Base-by-base conservation (phyloP, 805 yeast species). In the Pichia thaimueangensis region DNA sequence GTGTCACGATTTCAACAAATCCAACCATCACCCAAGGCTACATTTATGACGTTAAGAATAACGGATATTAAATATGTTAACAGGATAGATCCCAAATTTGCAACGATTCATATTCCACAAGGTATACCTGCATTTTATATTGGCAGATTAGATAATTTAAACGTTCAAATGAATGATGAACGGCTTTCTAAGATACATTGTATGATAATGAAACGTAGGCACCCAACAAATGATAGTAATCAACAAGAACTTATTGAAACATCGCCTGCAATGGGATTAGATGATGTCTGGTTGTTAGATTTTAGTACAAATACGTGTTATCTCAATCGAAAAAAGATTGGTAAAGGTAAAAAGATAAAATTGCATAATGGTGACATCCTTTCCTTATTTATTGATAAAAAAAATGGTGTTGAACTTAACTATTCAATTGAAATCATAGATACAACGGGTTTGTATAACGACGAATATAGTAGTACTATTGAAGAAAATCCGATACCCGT, bases 161-260 rank as follows among this genome's bases (percentile, higher is more conserved):
- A 84, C 55, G 71, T 76, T 27, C 68, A 67, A 33, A 74, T 86
- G 15, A 66, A 73, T 25, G 96, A 89, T 51, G 82, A 73, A 51
- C 64, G 96, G 35, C 73, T 91, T 53, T 89, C 97, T 2, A 85
- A 87, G 49, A 69, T 81, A 1, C 97, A 93, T 61, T 88, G 96
- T 59, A 64, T 79, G 24, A 67, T 91, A 12, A 53, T 70, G 42
- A 77, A 77, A 53, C 73, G 78, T 45, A 68, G 87, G 45, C 86
- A 82, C 55, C 79, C 79, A 0, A 73, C 77, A 4, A 50, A 54
- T 8, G 49, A 45, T 4, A 22, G 19, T 19, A 23, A 23, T 5
- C 31, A 29, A 19, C 16, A n/a, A 19, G 19, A 29, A 15, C 29
- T 25, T 13, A 13, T 25, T 13, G 29, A 25, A 25, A 11, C 80